These are phyloP conservation scores for Colletotrichum sp. DNA, from an alignment of 2,329 filamentous ascomycete genomes.

Conservation along the genomic window DNA sequence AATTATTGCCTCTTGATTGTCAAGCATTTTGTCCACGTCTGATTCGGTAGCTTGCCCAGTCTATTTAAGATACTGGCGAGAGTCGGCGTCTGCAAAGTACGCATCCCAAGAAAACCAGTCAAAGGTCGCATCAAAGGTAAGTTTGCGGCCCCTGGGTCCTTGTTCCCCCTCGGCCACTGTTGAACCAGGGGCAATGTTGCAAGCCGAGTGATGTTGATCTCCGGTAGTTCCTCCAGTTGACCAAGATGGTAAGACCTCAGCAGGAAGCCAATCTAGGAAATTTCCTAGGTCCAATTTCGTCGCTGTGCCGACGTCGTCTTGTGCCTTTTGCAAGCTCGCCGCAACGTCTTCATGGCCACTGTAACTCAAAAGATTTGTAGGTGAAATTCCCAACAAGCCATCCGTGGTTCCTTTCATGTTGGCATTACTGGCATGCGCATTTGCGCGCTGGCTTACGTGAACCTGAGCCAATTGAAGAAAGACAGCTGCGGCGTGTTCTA, in stretches of 20 bases:
- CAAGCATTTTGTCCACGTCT: background rate
- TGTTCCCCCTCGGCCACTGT: background rate
- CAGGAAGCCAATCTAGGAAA: background rate
- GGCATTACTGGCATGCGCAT: background rate
- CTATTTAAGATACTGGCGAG: background rate
- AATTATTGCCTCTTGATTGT: no score
- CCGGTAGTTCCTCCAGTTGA: background rate
- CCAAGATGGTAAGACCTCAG: background rate
- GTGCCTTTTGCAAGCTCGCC: no score
- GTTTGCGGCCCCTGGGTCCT: background rate
- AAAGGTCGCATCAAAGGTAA: background rate
- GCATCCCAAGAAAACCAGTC: constrained; percentile 12
- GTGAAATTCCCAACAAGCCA: background rate
- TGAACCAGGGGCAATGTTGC: background rate
- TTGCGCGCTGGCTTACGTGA: background rate
- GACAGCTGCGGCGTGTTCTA: background rate
- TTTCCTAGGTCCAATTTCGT: background rate
- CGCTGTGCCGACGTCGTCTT: background rate
- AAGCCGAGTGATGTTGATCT: background rate
- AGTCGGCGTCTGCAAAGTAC: background rate
- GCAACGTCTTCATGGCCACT: background rate
- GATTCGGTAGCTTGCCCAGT: background rate
- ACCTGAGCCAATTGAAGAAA: background rate
- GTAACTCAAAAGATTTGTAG: background rate
- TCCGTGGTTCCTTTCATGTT: background rate